Evolutionary conservation across 495 filamentous ascomycete species (phyloP).

Genomic region (Amniculicola lignicola): DNA sequence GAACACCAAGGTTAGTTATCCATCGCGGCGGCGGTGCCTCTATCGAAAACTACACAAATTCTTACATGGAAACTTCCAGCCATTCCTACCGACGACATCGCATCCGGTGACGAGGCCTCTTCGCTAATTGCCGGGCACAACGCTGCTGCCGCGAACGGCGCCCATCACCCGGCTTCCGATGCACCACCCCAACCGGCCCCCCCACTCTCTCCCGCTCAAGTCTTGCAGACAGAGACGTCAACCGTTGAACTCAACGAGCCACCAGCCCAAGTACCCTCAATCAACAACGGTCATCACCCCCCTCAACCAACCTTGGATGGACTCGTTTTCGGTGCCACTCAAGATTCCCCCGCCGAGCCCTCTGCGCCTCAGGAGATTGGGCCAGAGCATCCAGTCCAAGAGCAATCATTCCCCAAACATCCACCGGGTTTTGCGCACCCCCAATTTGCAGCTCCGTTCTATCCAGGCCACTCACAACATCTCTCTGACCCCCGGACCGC

Average conservation of each 20-base stretch:
- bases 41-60: too few relatives aligned
- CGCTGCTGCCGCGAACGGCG: neutral
- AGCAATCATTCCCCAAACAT: slow-evolving; percentile 9
- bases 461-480: slow-evolving; percentile 36
- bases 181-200: too few relatives aligned
- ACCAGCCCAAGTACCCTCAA: neutral
- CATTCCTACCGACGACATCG: neutral
- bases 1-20: neutral
- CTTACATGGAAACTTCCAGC: slow-evolving; percentile 2
- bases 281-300: slow-evolving; percentile 16
- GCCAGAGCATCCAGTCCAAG: neutral
- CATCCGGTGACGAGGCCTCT: neutral
- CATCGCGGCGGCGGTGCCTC: too few relatives aligned
- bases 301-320: slow-evolving; percentile 35
- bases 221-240: too few relatives aligned
- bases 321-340: slow-evolving; percentile 39
- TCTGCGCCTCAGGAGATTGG: slow-evolving; percentile 33
- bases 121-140: neutral
- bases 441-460: slow-evolving; percentile 28
- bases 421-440: slow-evolving; percentile 25
- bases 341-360: slow-evolving; percentile 37
- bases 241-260: too few relatives aligned
- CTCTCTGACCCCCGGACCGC: slow-evolving; percentile 31
- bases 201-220: too few relatives aligned
- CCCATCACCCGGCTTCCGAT: too few relatives aligned